Percentiles rank a stretch among this genome's conserved stretches.
These are phyloP conservation scores for Penicillium sp. DNA, from an alignment of 2,329 filamentous ascomycete species.

Conservation along the genomic window DNA sequence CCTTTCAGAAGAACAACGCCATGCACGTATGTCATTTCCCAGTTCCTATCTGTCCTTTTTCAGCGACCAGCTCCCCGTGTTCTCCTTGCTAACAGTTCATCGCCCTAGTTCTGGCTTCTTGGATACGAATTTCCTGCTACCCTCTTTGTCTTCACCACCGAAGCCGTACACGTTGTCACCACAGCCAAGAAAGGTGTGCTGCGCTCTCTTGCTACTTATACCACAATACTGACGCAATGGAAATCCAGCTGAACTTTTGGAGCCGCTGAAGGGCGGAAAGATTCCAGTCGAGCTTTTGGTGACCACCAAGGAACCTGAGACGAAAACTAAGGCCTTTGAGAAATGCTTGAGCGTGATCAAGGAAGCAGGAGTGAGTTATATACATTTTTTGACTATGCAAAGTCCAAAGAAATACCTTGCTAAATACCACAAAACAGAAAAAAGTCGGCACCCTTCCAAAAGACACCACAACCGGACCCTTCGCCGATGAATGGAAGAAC, in stretches of 20 bases:
- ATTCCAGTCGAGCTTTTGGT: slow-evolving; percentile 91
- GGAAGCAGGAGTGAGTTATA: slow-evolving; percentile 73
- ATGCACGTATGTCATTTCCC: slow-evolving; percentile 73
- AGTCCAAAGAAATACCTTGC: background rate
- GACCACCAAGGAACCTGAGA: slow-evolving; percentile 85
- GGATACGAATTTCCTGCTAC: slow-evolving; percentile 99
- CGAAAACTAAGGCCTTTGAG: slow-evolving; percentile 88
- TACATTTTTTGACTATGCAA: background rate
- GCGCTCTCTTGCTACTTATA: background rate
- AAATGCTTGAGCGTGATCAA: slow-evolving; percentile 87
- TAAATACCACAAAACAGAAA: slow-evolving; percentile 58
- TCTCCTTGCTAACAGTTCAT: slow-evolving; percentile 8
- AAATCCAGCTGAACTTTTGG: slow-evolving; percentile 80
- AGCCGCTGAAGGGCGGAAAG: slow-evolving; percentile 88
- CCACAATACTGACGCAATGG: slow-evolving; percentile 11
- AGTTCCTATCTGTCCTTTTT: background rate
- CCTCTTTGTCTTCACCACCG: slow-evolving; percentile 86
- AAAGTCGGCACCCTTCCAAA: slow-evolving; percentile 88
- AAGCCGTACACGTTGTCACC: slow-evolving; percentile 88
- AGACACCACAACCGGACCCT: slow-evolving; percentile 82
- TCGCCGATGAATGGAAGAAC: slow-evolving; percentile 96
- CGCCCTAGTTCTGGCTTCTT: slow-evolving; percentile 86
- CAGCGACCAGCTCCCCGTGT: background rate
- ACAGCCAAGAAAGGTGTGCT: slow-evolving; percentile 90
- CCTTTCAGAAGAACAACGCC: slow-evolving; percentile 94